These are phyloP conservation scores for Epichloe festucae DNA, from an alignment of 2,329 filamentous ascomycete genomes.

Conservation along the genomic window DNA sequence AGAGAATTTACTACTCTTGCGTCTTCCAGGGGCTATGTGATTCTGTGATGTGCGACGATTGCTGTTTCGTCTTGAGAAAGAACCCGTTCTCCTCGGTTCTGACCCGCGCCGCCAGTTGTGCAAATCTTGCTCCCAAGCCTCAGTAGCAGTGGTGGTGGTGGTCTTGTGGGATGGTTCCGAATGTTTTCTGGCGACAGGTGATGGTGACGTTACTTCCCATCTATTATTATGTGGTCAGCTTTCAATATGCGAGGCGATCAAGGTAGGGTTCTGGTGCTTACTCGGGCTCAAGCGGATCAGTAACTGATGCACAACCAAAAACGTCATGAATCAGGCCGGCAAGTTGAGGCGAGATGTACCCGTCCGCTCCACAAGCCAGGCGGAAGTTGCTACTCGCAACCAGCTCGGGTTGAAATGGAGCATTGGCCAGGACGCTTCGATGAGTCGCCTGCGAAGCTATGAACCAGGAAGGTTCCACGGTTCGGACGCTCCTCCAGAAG, in stretches of 20 bases:
- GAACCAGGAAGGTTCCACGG: neutral
- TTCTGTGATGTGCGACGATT: neutral
- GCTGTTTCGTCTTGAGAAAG: neutral
- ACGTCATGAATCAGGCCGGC: conserved; percentile 2
- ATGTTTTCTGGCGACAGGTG: neutral
- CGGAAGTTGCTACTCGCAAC: neutral
- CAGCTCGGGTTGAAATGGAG: neutral
- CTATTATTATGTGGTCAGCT: neutral
- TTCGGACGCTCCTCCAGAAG: neutral
- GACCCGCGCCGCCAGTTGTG: neutral
- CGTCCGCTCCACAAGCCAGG: neutral
- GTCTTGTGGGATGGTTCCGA: neutral
- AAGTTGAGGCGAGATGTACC: conserved; percentile 1
- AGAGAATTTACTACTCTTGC: neutral
- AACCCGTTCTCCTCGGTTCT: neutral
- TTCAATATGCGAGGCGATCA: too few relatives aligned
- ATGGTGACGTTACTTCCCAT: neutral
- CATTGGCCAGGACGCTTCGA: neutral
- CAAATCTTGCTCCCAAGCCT: neutral
- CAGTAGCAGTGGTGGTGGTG: neutral
- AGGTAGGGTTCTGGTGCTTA: neutral
- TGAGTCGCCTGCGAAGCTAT: neutral
- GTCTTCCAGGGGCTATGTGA: neutral
- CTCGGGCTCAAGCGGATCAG: neutral
- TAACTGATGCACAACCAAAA: conserved; percentile 2